Evolutionary conservation across 2,329 filamentous ascomycete species (phyloP), one percentile per base, ranked within the genome.

Genomic region (Pestalotiopsis sp.): DNA sequence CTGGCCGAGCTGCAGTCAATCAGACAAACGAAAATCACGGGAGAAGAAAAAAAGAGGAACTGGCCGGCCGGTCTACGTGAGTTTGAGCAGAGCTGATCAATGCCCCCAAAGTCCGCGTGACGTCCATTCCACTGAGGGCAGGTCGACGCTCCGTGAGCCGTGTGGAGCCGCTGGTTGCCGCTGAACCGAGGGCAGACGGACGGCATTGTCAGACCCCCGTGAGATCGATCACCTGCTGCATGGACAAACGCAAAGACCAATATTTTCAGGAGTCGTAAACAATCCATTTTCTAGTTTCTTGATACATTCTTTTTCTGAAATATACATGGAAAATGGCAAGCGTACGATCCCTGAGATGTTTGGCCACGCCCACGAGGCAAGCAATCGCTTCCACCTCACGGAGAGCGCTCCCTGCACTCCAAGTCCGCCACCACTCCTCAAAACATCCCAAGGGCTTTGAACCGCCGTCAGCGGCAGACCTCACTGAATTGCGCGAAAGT

Each of bases 401-500:
- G 61, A 62, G 70, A 68, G 39, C 61, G 41, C 57, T 69, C 68
- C 68, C 63, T 70, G 38, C 77, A 68, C 70, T 81, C 78, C 74
- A 79, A 72, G 70, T 73, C 57, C 77, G 82, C 64, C 76, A 82
- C 76, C 87, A 90, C 68, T 94, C 93, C 17, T 83, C 83, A 68
- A 88, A 88, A 71, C 88, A 90, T 75, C 87, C 88, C 27, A 78
- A 84, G 72, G 89, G 87, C 76, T 94, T 94, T 80, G 82, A 83
- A 68, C 84, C 91, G 12, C 94, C 94, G 0, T 86, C 91, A 0
- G 83, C 88, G 59, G 86, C 90, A 68, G 94, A 97, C 68, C 86
- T 97, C 7, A 82, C 91, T 25, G 94, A 97, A 82, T 85, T 97
- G 69, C 90, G 94, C 68, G 93, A 95, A 76, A 86, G 92, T 31